Conservation (phyloP, 371 early-diverging fungal genomes). For the Cokeromyces recurvatus region DNA sequence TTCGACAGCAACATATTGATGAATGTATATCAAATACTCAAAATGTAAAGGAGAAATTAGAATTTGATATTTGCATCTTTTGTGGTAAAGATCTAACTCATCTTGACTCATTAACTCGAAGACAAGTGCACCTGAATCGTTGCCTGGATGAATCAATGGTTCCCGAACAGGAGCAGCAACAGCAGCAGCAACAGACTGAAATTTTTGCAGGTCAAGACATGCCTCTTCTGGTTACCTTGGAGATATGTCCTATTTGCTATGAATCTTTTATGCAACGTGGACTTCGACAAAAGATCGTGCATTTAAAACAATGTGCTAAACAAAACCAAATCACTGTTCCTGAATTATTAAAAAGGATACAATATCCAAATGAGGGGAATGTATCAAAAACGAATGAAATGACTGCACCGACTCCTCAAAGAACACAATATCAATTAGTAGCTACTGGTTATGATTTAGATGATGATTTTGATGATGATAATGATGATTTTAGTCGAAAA, state of each 20-base stretch:
- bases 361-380: too few relatives aligned
- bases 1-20: constrained; percentile 31
- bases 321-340: constrained; percentile 7
- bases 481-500: constrained; percentile 8
- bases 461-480: background rate
- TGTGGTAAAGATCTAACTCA: constrained; percentile 25
- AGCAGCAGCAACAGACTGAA: too few relatives aligned
- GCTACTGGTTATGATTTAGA: background rate
- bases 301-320: constrained; percentile 24
- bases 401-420: too few relatives aligned
- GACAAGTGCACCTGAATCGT: constrained; percentile 22
- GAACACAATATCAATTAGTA: background rate
- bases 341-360: constrained; percentile 17
- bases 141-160: constrained; percentile 23
- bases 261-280: constrained; percentile 10
- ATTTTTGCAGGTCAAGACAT: constrained; percentile 19
- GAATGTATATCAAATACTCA: constrained; percentile 9
- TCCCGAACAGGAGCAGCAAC: too few relatives aligned
- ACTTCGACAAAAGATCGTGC: constrained; percentile 14
- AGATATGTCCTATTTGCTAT: constrained; percentile 28
- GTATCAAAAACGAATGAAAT: too few relatives aligned
- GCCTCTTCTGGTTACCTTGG: constrained; percentile 14
- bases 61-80: constrained; percentile 25
- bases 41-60: constrained; percentile 2
- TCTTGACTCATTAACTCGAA: constrained; percentile 6